phyloP scores from a whole-genome alignment of 441 rosid species.

The Euphorbia corollata region DNA sequence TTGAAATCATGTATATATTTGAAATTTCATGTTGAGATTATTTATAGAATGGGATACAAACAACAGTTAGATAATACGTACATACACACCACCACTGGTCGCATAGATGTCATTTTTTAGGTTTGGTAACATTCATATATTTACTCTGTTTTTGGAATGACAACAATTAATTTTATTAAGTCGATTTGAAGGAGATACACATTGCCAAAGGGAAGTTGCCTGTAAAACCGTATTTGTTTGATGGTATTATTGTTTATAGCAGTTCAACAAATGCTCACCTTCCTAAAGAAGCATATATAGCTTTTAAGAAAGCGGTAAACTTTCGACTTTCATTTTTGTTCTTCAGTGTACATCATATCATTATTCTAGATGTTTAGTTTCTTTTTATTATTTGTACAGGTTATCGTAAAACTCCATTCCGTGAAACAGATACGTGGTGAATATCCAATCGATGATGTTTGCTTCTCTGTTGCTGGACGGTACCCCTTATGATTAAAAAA shows the following conservation, averaged over 20 bases:
- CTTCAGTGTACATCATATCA: not conserved
- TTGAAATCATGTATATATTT: too few species aligned
- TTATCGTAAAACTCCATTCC: slow-evolving; percentile 49
- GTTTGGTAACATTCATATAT: slow-evolving; percentile 74
- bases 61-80: too few species aligned
- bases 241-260: slow-evolving; percentile 74
- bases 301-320: slow-evolving; percentile 8
- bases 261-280: slow-evolving; percentile 53
- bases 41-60: too few species aligned
- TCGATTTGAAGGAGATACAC: slow-evolving; percentile 84
- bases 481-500: slow-evolving; percentile 22
- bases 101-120: slow-evolving; percentile 29
- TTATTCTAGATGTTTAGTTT: too few species aligned
- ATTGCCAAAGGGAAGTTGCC: slow-evolving; percentile 79
- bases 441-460: slow-evolving; percentile 91
- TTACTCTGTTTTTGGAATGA: slow-evolving; percentile 94
- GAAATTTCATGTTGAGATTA: too few species aligned
- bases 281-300: slow-evolving; percentile 37
- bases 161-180: slow-evolving; percentile 81
- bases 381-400: slow-evolving; percentile 28
- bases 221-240: slow-evolving; percentile 57
- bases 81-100: too few species aligned
- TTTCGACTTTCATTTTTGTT: not conserved
- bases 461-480: slow-evolving; percentile 75
- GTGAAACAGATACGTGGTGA: slow-evolving; percentile 62